These are phyloP conservation scores for Flaveria trinervia DNA, from an alignment of 129 eudicot species.

Conservation along the genomic window DNA sequence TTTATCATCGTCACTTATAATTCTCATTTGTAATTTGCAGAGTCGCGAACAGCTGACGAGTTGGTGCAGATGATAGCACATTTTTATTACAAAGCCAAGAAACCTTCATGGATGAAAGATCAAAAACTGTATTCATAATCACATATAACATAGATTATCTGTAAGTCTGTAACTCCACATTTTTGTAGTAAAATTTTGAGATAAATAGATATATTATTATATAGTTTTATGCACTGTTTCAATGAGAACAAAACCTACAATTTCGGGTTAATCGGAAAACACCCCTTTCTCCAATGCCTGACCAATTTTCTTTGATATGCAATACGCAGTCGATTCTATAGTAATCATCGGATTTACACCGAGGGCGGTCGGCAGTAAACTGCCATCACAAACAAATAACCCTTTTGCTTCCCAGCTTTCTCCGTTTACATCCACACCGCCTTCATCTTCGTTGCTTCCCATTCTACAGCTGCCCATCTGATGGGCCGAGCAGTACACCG, in stretches of 20 bases:
- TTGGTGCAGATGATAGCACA: constrained; percentile 91
- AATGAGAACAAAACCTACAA: not conserved
- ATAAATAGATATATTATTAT: not conserved
- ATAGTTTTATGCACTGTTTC: not conserved
- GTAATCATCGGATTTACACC: constrained; percentile 96
- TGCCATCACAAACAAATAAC: constrained; percentile 78
- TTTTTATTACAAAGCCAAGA: constrained; percentile 85
- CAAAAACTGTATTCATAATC: constrained; percentile 30
- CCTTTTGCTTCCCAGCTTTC: constrained; percentile 96
- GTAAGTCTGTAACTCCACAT: not conserved
- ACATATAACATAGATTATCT: not conserved
- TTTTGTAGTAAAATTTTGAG: not conserved
- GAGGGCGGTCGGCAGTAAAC: constrained; percentile 75
- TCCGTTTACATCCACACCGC: constrained; percentile 83
- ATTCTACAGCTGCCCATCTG: constrained; percentile 95
- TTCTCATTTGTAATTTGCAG: constrained; percentile 41
- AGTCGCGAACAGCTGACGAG: constrained; percentile 73
- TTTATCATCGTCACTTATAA: not conserved
- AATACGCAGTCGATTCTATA: constrained; percentile 75
- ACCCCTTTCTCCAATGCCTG: constrained; percentile 41
- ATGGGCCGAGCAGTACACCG: constrained; percentile 72
- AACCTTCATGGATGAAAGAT: constrained; percentile 72
- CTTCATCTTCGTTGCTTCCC: constrained; percentile 70
- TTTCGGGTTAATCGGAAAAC: constrained; percentile 19
- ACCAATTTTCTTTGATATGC: constrained; percentile 56